Percentiles rank a stretch among this genome's conserved stretches.
These are phyloP conservation scores for Krasilnikovozyma curviuscula DNA, from an alignment of 768 basidiomycete genomes.

Conservation along the genomic window DNA sequence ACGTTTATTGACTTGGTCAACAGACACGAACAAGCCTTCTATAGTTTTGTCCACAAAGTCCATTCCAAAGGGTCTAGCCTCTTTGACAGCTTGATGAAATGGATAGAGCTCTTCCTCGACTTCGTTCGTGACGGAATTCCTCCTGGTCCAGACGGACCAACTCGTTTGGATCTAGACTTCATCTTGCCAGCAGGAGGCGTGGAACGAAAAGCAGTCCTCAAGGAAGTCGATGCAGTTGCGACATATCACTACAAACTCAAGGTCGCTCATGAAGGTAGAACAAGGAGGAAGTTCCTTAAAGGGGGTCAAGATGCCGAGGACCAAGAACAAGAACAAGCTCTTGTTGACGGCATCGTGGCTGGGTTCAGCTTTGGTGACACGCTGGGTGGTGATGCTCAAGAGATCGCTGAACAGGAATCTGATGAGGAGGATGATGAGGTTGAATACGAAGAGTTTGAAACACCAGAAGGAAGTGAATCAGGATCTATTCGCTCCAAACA, in stretches of 20 bases:
- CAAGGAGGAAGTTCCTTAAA: constrained; percentile 64
- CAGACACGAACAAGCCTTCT: constrained; percentile 88
- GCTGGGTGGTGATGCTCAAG: constrained; percentile 55
- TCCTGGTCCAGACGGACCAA: constrained; percentile 3
- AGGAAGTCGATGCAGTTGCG: constrained; percentile 74
- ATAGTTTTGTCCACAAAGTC: constrained; percentile 93
- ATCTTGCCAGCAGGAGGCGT: constrained; percentile 63
- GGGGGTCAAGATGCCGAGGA: constrained; percentile 42
- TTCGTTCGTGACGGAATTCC: constrained; percentile 77
- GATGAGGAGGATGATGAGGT: constrained; percentile 1
- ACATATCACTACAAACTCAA: constrained; percentile 89
- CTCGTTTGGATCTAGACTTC: constrained; percentile 58
- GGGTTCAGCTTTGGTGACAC: constrained; percentile 69
- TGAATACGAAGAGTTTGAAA: constrained; percentile 26
- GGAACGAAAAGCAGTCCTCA: constrained; percentile 55
- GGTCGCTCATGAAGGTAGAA: constrained; percentile 73
- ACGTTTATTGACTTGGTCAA: constrained; percentile 81
- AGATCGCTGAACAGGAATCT: constrained; percentile 50
- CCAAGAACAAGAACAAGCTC: constrained; percentile 58
- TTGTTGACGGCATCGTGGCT: constrained; percentile 61
- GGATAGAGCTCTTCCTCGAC: constrained; percentile 89
- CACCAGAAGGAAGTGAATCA: constrained; percentile 31
- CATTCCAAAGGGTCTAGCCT: constrained; percentile 89
- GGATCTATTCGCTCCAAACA: too few species aligned
- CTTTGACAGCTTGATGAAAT: constrained; percentile 82